Evolutionary conservation across 805 yeast genomes (phyloP).

Genomic region (Blastobotrys chiropterorum): DNA sequence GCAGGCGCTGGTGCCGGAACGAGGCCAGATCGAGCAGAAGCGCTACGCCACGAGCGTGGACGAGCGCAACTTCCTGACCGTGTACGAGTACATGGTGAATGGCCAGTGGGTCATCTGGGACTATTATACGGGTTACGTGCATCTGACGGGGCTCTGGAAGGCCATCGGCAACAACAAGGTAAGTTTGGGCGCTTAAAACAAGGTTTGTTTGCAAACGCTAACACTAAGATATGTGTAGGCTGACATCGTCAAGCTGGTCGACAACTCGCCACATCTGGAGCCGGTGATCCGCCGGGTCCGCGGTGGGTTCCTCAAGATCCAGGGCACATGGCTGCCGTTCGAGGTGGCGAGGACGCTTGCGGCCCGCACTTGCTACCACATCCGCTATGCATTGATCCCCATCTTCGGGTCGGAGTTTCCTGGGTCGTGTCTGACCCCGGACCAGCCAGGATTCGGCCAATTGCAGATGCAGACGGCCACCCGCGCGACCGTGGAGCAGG

Average conservation of each 20-base stretch:
- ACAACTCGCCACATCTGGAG: conserved; percentile 55
- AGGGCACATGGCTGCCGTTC: conserved; percentile 89
- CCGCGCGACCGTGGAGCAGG: conserved; percentile 14
- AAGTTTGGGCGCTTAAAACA: neutral
- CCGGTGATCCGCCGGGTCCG: conserved; percentile 64
- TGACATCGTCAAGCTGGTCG: conserved; percentile 67
- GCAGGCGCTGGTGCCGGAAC: conserved; percentile 17
- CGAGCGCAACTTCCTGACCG: conserved; percentile 62
- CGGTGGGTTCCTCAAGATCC: conserved; percentile 88
- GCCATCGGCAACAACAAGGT: conserved; percentile 58
- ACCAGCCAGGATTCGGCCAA: conserved; percentile 60
- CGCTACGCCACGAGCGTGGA: conserved; percentile 65
- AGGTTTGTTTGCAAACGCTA: neutral
- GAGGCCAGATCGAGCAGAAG: conserved; percentile 18
- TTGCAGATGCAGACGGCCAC: conserved; percentile 32
- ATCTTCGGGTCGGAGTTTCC: conserved; percentile 71
- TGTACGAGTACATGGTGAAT: conserved; percentile 63
- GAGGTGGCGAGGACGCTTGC: conserved; percentile 64
- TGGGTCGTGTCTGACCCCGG: conserved; percentile 50
- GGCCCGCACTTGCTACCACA: conserved; percentile 66
- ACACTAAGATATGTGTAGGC: conserved; percentile 25
- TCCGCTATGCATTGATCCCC: conserved; percentile 71
- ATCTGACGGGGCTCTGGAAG: conserved; percentile 85
- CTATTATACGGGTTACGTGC: conserved; percentile 76
- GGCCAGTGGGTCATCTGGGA: conserved; percentile 83